Conservation (phyloP, 225 moss, liverwort and hornwort genomes). For the Straminergon stramineum region DNA sequence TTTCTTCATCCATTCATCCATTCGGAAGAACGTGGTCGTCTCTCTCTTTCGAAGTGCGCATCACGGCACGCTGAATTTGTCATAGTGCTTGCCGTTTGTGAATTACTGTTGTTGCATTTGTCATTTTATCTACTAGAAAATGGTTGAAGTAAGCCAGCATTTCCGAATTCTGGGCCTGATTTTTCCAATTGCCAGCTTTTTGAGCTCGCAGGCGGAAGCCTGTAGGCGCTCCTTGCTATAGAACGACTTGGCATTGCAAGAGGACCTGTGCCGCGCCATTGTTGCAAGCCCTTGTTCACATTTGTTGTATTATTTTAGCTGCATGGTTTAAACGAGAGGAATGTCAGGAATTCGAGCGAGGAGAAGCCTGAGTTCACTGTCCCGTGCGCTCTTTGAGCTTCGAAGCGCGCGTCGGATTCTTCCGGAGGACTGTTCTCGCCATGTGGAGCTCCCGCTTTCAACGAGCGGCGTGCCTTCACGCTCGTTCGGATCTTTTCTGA, state of each 20-base stretch:
- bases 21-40: neutral
- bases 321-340: neutral
- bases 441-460: neutral
- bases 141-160: neutral
- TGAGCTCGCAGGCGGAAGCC: neutral
- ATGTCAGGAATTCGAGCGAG: slow-evolving; percentile 21
- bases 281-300: neutral
- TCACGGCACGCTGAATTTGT: neutral
- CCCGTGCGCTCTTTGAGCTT: neutral
- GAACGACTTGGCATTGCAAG: neutral
- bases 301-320: neutral
- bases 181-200: neutral
- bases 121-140: neutral
- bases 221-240: neutral
- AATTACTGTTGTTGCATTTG: neutral
- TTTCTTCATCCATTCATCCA: neutral
- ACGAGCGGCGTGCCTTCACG: neutral
- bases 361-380: neutral
- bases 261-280: neutral
- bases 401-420: neutral
- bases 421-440: neutral
- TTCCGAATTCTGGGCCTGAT: too few species aligned
- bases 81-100: neutral
- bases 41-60: neutral
- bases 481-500: neutral